A percentile compares a stretch with the other conserved stretches of the same genome.
Evolutionary conservation across 345 rosid species (phyloP).

Genomic region (Melaleuca quinquenervia): DNA sequence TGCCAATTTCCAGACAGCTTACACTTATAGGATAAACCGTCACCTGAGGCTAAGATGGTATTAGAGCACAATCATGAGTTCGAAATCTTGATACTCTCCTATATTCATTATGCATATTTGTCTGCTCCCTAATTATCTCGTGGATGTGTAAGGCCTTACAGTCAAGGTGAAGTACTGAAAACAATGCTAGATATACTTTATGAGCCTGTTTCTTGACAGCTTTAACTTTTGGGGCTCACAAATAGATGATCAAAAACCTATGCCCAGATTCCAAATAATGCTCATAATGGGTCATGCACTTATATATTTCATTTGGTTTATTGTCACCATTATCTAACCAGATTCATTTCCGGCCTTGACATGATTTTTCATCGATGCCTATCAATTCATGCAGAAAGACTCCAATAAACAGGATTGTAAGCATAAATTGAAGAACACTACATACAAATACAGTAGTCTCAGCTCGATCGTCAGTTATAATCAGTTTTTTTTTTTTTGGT

Average conservation of each 20-base stretch:
- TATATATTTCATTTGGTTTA: not conserved
- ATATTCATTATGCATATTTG: not conserved
- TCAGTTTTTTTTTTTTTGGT: no score
- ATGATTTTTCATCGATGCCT: not conserved
- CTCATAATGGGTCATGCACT: not conserved
- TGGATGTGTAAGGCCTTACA: not conserved
- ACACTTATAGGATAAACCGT: not conserved
- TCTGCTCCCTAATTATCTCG: not conserved
- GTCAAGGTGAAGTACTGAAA: not conserved
- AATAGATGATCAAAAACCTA: not conserved
- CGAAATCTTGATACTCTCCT: not conserved
- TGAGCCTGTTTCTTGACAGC: not conserved
- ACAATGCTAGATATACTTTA: not conserved
- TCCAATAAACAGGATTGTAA: not conserved
- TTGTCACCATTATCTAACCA: not conserved
- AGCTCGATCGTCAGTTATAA: not conserved
- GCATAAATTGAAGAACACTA: not conserved
- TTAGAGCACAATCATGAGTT: not conserved
- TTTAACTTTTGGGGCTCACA: not conserved
- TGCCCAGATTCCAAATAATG: not conserved
- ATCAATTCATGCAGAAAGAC: not conserved
- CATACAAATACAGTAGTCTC: not conserved
- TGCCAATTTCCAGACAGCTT: not conserved
- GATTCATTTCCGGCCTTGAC: not conserved
- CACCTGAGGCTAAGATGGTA: not conserved